Percentiles rank a stretch among this genome's conserved stretches.
Evolutionary conservation across 208 protist species (phyloP).

Genomic region (Acanthamoeba healyi): DNA sequence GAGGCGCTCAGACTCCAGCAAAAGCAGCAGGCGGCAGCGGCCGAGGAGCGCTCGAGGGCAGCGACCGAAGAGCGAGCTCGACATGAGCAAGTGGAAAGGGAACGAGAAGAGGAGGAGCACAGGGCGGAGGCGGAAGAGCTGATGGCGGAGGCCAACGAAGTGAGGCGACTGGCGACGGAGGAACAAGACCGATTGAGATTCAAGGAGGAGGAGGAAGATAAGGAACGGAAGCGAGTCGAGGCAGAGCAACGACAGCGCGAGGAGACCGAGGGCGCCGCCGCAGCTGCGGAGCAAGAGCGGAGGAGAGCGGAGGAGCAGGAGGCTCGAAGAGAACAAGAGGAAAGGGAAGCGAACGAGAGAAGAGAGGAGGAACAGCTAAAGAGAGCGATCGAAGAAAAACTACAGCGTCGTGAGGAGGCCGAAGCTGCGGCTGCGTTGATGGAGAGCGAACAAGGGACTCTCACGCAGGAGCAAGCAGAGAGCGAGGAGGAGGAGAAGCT

Average conservation of each 20-base stretch:
- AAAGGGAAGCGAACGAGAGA: not conserved
- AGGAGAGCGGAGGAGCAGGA: not conserved
- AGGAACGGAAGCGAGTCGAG: not conserved
- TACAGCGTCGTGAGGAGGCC: too few relatives aligned
- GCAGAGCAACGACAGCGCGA: not conserved
- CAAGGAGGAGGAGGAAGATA: not conserved
- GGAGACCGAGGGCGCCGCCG: not conserved
- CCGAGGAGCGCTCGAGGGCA: not conserved
- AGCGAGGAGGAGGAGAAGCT: not conserved
- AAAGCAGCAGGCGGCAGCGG: not conserved
- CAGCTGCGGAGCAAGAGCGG: too few relatives aligned
- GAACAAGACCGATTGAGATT: not conserved
- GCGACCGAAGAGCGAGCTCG: not conserved
- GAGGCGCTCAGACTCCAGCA: not conserved
- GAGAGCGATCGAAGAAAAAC: not conserved
- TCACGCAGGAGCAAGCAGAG: not conserved
- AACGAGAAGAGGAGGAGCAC: too few relatives aligned
- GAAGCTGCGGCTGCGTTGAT: too few relatives aligned
- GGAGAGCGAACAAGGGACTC: too few relatives aligned
- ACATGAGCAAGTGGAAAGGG: not conserved
- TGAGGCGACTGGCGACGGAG: too few relatives aligned
- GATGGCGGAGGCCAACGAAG: too few relatives aligned
- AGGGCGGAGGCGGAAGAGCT: too few relatives aligned
- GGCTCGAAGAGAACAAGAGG: not conserved
- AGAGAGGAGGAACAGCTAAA: not conserved